Evolutionary conservation across 257 asterid genomes (phyloP), one percentile per base, ranked within the genome.

Genomic region (Verbena officinalis): DNA sequence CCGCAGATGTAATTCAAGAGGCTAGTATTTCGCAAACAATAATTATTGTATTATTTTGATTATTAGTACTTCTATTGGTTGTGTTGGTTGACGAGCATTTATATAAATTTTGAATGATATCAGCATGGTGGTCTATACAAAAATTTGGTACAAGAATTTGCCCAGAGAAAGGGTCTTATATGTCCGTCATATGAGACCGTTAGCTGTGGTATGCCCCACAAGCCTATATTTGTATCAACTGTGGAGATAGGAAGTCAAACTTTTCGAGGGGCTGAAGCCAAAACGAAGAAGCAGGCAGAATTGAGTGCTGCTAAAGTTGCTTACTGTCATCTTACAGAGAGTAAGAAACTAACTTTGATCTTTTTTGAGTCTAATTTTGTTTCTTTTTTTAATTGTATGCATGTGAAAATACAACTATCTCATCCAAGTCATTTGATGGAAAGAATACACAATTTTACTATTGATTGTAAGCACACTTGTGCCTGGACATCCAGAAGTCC

Each of bases 251-350:
- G 89, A 42, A 65, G 76, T 42, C 31, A 59, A 43, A 73, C 46
- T 55, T 83, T 75, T 62, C 57, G 24, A 65, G 96, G 98, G 23
- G 71, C 53, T 40, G 90, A 81, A 69, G 86, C 89, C 53, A 86
- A 74, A 68, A 80, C 85, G 23, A 91, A 82, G 84, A 91, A 89
- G 75, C 88, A 62, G 57, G 87, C 96, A 52, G 98, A 91, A 81
- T 84, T 83, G 87, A 79, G 71, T 66, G 95, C 95, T 46, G 96
- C 96, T 13, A 83, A 82, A 75, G 78, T 69, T 75, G 95, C 95
- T 38, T 89, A 80, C 59, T 44, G 17, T 27, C 74, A 79, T 67
- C 80, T 89, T 48, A 46, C 64, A 1, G 59, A 75, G 53, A 24
- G 95, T 89, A 83, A 75, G 86, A 42, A 75, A 49, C 55, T 75